Percentiles rank a stretch among this genome's conserved stretches.
These are phyloP conservation scores for Puccinia coronata DNA, from an alignment of 1,284 basidiomycete genomes.

Conservation along the genomic window DNA sequence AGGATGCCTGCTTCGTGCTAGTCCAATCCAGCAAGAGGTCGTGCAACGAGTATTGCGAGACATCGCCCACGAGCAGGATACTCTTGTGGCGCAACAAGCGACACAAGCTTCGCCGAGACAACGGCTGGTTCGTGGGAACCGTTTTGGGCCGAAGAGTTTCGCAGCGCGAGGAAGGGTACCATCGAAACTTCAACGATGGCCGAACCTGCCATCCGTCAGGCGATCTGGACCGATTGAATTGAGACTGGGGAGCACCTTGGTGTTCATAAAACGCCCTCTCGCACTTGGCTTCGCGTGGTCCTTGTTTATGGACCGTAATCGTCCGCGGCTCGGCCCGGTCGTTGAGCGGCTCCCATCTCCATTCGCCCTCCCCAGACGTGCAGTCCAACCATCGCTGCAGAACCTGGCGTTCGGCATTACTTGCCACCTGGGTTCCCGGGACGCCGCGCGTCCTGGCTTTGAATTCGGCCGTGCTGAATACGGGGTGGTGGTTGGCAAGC, in stretches of 20 bases:
- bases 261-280: constrained; percentile 56
- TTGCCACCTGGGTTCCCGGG: constrained; percentile 54
- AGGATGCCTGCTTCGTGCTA: constrained; percentile 52
- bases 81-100: constrained; percentile 54
- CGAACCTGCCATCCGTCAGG: constrained; percentile 52
- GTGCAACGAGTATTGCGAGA: constrained; percentile 55
- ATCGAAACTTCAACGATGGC: constrained; percentile 55
- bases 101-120: constrained; percentile 53
- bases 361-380: constrained; percentile 52
- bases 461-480: constrained; percentile 29
- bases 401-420: constrained; percentile 47
- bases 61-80: constrained; percentile 55
- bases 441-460: constrained; percentile 50
- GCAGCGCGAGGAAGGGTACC: constrained; percentile 53
- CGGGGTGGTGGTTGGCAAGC: constrained; percentile 21
- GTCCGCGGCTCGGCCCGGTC: constrained; percentile 39
- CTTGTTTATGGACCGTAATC: constrained; percentile 56
- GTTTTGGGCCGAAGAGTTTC: neutral
- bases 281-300: constrained; percentile 53
- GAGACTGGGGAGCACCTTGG: neutral
- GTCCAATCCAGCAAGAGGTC: constrained; percentile 57
- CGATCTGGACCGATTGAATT: neutral
- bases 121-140: neutral
- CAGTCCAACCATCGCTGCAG: constrained; percentile 56
- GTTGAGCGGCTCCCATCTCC: constrained; percentile 53